Evolutionary conservation across 2,329 filamentous ascomycete species (phyloP).

Genomic region (Aureobasidium sp.): DNA sequence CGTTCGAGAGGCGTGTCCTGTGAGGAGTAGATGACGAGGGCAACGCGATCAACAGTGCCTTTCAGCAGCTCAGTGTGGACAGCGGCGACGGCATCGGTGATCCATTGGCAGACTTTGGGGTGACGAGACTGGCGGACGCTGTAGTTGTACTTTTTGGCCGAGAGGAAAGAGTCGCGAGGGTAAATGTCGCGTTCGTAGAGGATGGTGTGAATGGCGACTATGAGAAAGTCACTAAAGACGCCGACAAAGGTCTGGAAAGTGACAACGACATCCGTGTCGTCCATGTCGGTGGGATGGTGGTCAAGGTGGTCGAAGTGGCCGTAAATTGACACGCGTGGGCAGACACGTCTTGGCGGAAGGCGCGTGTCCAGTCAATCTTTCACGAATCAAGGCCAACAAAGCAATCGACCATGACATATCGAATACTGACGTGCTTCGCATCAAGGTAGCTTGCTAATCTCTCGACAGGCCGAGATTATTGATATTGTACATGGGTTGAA

Average conservation of each 20-base stretch:
- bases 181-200: slow-evolving; percentile 77
- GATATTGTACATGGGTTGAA: neutral
- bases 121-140: slow-evolving; percentile 80
- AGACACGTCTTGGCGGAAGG: neutral
- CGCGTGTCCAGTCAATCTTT: neutral
- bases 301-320: neutral
- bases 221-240: slow-evolving; percentile 72
- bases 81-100: slow-evolving; percentile 69
- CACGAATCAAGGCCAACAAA: neutral
- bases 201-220: slow-evolving; percentile 75
- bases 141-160: slow-evolving; percentile 72
- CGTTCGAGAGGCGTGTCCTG: slow-evolving; percentile 49
- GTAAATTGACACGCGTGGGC: neutral
- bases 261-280: slow-evolving; percentile 15
- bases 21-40: slow-evolving; percentile 48
- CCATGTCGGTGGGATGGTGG: neutral
- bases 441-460: neutral
- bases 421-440: neutral
- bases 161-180: slow-evolving; percentile 67
- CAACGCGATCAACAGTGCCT: slow-evolving; percentile 47
- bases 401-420: neutral
- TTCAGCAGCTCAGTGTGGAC: slow-evolving; percentile 61
- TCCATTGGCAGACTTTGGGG: slow-evolving; percentile 76
- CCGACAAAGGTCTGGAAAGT: slow-evolving; percentile 52
- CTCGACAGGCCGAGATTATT: no score